A percentile compares a stretch with the other conserved stretches of the same genome.
Evolutionary conservation across 306 rosid species (phyloP).

Genomic region (Gleditsia sinensis): DNA sequence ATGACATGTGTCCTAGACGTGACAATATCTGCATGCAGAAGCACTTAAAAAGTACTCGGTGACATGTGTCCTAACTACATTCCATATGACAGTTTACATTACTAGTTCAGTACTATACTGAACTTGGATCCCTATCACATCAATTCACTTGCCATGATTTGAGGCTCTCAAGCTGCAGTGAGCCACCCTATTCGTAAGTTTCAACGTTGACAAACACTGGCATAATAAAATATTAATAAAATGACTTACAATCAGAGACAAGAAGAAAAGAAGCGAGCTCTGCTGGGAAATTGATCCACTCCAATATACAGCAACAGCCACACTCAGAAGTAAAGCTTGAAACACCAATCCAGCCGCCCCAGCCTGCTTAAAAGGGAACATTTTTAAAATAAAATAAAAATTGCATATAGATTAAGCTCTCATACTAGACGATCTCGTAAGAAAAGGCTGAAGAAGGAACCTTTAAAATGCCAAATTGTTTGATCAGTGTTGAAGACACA

Average conservation of each 20-base stretch:
- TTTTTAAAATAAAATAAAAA: background rate
- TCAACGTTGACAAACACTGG: constrained; percentile 13
- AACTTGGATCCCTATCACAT: too few relatives aligned
- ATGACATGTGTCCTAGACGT: constrained; percentile 97
- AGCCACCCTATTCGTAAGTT: constrained; percentile 11
- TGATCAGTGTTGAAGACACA: constrained; percentile 78
- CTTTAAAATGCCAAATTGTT: constrained; percentile 85
- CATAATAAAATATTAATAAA: background rate
- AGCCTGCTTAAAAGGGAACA: constrained; percentile 58
- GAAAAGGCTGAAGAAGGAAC: constrained; percentile 43
- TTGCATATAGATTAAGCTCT: constrained; percentile 5
- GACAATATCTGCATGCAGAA: constrained; percentile 74
- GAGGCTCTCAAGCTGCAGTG: background rate
- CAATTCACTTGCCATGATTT: background rate
- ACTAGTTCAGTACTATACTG: constrained; percentile 11
- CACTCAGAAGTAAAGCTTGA: constrained; percentile 90
- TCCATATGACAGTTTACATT: constrained; percentile 15
- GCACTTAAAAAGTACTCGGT: constrained; percentile 10
- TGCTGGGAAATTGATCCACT: constrained; percentile 73
- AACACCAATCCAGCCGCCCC: constrained; percentile 93
- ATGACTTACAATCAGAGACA: constrained; percentile 83
- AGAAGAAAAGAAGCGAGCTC: constrained; percentile 77
- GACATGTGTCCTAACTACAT: constrained; percentile 8
- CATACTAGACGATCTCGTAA: background rate
- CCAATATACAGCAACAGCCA: constrained; percentile 88